Evolutionary conservation across 2,329 filamentous ascomycete species (phyloP).

Genomic region (Penicillium brasilianum): DNA sequence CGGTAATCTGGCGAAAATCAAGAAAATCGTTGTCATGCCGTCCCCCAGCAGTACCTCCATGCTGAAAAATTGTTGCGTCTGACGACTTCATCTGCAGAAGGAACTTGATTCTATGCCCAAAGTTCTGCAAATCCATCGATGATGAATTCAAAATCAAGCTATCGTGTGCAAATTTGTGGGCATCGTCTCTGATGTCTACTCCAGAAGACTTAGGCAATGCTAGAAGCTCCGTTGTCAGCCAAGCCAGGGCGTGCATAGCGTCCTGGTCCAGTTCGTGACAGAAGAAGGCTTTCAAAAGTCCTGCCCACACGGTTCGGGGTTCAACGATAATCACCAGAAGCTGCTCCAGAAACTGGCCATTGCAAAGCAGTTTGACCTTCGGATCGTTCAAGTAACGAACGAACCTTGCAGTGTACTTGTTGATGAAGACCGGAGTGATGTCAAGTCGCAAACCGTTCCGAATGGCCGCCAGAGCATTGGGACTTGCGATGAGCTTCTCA

Average conservation of each 20-base stretch:
- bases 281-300: slow-evolving; percentile 45
- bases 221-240: slow-evolving; percentile 58
- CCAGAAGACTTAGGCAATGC: slow-evolving; percentile 37
- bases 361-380: slow-evolving; percentile 54
- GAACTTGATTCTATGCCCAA: slow-evolving; percentile 52
- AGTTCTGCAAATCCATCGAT: slow-evolving; percentile 36
- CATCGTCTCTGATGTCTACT: slow-evolving; percentile 35
- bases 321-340: slow-evolving; percentile 55
- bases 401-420: slow-evolving; percentile 44
- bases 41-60: slow-evolving; percentile 57
- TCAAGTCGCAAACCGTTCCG: slow-evolving; percentile 52
- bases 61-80: slow-evolving; percentile 26
- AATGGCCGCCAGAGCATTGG: slow-evolving; percentile 42
- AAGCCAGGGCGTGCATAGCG: slow-evolving; percentile 50
- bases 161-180: slow-evolving; percentile 32
- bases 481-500: slow-evolving; percentile 47
- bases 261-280: slow-evolving; percentile 38
- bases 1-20: slow-evolving; percentile 65
- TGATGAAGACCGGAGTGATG: slow-evolving; percentile 52
- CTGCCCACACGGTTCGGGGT: slow-evolving; percentile 62
- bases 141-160: slow-evolving; percentile 35
- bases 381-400: slow-evolving; percentile 50
- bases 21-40: slow-evolving; percentile 74
- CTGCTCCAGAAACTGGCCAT: slow-evolving; percentile 56
- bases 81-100: slow-evolving; percentile 37